phyloP scores from a whole-genome alignment of 2,329 filamentous ascomycete genomes.

The Sclerotinia glacialis region DNA sequence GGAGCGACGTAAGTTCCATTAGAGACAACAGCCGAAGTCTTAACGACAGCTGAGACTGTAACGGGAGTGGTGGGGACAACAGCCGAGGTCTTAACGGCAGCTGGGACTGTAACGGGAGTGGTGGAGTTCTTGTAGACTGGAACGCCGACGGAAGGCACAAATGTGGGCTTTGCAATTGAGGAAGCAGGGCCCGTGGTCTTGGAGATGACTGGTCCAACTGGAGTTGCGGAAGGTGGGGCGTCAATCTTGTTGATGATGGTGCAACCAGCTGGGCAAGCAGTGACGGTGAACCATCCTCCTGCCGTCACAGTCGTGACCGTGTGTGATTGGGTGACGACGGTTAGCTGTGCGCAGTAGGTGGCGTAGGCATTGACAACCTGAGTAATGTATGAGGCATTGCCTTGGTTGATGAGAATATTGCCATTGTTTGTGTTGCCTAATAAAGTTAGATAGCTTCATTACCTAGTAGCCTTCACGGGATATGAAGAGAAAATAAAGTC shows the following conservation, averaged over 20 bases:
- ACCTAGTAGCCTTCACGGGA: background rate
- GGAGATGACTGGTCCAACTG: background rate
- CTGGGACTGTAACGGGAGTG: background rate
- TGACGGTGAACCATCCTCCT: constrained; percentile 26
- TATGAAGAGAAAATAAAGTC: too few species aligned
- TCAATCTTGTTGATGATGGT: constrained; percentile 24
- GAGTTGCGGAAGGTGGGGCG: constrained; percentile 17
- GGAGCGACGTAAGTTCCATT: background rate
- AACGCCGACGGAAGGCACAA: background rate
- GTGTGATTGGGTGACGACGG: constrained; percentile 22
- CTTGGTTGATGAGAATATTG: background rate
- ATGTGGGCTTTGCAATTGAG: background rate
- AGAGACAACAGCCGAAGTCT: background rate
- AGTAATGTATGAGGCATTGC: constrained; percentile 11
- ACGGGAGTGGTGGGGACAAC: background rate
- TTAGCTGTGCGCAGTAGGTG: constrained; percentile 25
- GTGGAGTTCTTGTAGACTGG: background rate
- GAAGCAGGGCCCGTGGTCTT: background rate
- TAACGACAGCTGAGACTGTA: background rate
- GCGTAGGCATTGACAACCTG: constrained; percentile 27
- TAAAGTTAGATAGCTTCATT: background rate
- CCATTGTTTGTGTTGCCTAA: background rate
- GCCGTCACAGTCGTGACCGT: constrained; percentile 21
- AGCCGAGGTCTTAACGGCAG: too few species aligned
- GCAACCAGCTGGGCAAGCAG: constrained; percentile 24